Base-by-base conservation (phyloP, 2,329 filamentous ascomycete genomes). In the Fusarium compactum region DNA sequence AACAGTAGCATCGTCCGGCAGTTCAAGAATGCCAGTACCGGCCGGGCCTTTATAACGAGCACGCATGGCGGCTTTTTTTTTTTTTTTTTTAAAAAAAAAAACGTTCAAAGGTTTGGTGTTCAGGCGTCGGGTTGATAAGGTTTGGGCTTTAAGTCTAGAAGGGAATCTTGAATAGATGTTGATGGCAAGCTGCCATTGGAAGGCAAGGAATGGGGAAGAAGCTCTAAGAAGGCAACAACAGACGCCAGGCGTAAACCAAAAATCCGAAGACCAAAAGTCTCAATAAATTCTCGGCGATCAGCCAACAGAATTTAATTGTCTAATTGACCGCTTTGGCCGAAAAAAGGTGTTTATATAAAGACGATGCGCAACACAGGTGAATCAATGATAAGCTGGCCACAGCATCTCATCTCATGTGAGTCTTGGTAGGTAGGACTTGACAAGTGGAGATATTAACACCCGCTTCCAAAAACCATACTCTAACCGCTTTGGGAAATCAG, bases 1-100 rank as follows among this genome's bases (percentile, higher is more conserved):
- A 47, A 93, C 85, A 6, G 89, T 91, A 55, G 92, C 91, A 65
- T 87, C 82, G 58, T 94, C 90, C 38, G 89, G 83, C 29, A 97
- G 83, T 18, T 88, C 88, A 55, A 97, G 82, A 5, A 89, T 91
- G 34, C 90, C 90, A 48, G 90, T 89, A 69, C 94, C 94, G 45
- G 86, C 85, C 2, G 94, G 94, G 14, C 90, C 91, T 65, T 93
- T 90, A 51, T 95, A 88, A 65, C 93, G 89, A 62, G 96, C 85
- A 70, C 91, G 89, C 87, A 97, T 95, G 41, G 6, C 54, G 40
- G 24, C 11, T 2, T n/a, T 9, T 34, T n/a, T 38, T 10, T 38
- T n/a, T n/a, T n/a, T n/a, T n/a, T n/a, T n/a, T n/a, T n/a, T n/a
- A n/a, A n/a, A n/a, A n/a, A n/a, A n/a, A n/a, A 38, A 12, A 38